Conservation (phyloP, 768 basidiomycete species). For the Mycena crocata region DNA sequence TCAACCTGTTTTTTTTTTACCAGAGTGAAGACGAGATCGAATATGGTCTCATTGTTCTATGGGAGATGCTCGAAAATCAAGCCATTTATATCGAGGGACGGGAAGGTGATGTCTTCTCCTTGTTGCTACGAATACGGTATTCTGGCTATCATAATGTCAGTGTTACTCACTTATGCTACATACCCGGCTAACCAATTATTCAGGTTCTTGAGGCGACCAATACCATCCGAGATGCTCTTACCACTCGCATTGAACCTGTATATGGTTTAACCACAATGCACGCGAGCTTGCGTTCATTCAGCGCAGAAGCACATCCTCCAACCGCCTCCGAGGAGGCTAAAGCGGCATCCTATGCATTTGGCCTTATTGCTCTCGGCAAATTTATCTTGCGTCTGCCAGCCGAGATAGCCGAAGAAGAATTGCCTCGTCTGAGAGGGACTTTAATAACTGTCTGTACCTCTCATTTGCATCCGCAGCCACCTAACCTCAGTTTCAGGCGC, state of each 20-base stretch:
- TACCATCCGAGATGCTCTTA: constrained; percentile 81
- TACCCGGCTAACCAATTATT: constrained; percentile 11
- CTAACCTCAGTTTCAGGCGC: constrained; percentile 55
- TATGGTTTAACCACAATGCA: constrained; percentile 89
- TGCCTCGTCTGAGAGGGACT: constrained; percentile 80
- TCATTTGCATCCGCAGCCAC: constrained; percentile 5
- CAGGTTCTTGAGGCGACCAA: constrained; percentile 89
- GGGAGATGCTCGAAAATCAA: constrained; percentile 87
- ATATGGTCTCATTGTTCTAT: constrained; percentile 83
- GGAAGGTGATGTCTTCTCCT: constrained; percentile 80
- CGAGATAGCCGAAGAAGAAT: constrained; percentile 88
- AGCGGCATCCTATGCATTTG: constrained; percentile 81
- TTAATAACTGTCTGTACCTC: constrained; percentile 69
- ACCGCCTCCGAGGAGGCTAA: constrained; percentile 63
- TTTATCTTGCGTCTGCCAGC: constrained; percentile 84
- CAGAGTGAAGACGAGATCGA: constrained; percentile 76
- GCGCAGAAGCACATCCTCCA: constrained; percentile 59
- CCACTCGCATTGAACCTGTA: constrained; percentile 80
- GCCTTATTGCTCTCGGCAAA: constrained; percentile 85
- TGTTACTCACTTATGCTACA: constrained; percentile 19
- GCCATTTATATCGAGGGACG: constrained; percentile 78
- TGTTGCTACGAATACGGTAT: constrained; percentile 78
- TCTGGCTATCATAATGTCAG: constrained; percentile 78
- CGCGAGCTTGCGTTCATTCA: constrained; percentile 74
- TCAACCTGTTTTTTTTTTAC: constrained; percentile 18